Conservation (phyloP, 2,329 filamentous ascomycete species). For the Phyllosticta ampelicida region DNA sequence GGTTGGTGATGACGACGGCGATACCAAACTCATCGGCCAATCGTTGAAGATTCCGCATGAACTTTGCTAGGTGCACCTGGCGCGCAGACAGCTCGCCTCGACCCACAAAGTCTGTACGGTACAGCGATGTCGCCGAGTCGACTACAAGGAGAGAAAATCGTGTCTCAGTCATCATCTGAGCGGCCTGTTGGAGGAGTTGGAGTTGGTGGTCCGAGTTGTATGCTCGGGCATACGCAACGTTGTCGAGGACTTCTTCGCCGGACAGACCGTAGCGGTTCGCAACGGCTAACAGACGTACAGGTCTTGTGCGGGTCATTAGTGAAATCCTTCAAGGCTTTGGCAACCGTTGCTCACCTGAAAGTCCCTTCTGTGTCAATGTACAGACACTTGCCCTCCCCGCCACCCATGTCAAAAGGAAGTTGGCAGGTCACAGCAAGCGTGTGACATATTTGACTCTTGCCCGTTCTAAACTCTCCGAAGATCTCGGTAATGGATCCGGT, state of each 20-base stretch:
- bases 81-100: slow-evolving; percentile 91
- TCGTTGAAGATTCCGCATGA: slow-evolving; percentile 73
- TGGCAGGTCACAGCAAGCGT: slow-evolving; percentile 98
- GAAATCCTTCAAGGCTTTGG: neutral
- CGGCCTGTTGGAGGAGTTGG: slow-evolving; percentile 85
- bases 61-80: slow-evolving; percentile 80
- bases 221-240: slow-evolving; percentile 92
- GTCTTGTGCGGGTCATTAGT: slow-evolving; percentile 36
- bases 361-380: slow-evolving; percentile 99
- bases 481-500: slow-evolving; percentile 97
- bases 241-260: slow-evolving; percentile 95
- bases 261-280: slow-evolving; percentile 90
- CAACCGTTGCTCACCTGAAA: slow-evolving; percentile 44
- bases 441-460: slow-evolving; percentile 97
- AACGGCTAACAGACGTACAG: slow-evolving; percentile 79
- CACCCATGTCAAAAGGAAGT: slow-evolving; percentile 96
- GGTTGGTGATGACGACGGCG: slow-evolving; percentile 96
- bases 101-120: slow-evolving; percentile 94
- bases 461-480: slow-evolving; percentile 95
- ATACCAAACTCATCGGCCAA: slow-evolving; percentile 80
- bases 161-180: slow-evolving; percentile 99
- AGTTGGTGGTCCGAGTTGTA: slow-evolving; percentile 99
- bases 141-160: slow-evolving; percentile 92
- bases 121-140: slow-evolving; percentile 89
- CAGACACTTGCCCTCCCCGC: slow-evolving; percentile 93